Base-by-base conservation (phyloP, 2,329 filamentous ascomycete species). In the Hyphodiscus sp. region DNA sequence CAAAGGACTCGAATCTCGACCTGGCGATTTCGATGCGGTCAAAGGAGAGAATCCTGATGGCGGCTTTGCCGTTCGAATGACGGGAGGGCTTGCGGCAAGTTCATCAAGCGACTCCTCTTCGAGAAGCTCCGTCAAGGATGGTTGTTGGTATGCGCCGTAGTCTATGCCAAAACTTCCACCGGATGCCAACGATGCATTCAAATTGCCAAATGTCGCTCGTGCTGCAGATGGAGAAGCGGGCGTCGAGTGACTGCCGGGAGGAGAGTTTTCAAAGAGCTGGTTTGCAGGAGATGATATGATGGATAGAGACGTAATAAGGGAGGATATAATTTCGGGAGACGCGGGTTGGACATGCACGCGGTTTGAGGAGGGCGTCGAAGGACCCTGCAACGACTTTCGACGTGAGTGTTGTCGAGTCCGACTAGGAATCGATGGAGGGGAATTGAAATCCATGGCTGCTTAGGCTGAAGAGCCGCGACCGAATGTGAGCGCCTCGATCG, bases 61-160 rank as follows among this genome's bases (percentile, higher is more conserved):
- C 8, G 85, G 86, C 68, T 91, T 91, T 30, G 89, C 82, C 30
- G 91, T 95, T 59, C 86, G 85, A 62, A 95, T 80, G 51, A 92
- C 80, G 18, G 91, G 90, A 13, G 89, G 73, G 47, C 75, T 73
- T 20, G 82, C 82, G 29, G 82, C 77, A 45, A 84, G 71, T 51
- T 85, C 79, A 70, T 84, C 78, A 59, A 84, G 70, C 11, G 77
- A 74, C 54, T 71, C 67, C 38, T 77, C 74, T 47, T 79, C 74
- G 45, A 73, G 65, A 13, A 76, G 65, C 18, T 80, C 75, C 50
- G 76, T 75, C 30, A 76, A 71, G 18, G 74, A 72, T 4, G 78
- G 73, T 46, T 77, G 73, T 48, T 77, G 74, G 68, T 81, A 86
- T 55, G 82, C 78, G 55, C 85, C 82, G 76, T 89, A 89, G 66